Conservation (phyloP, 2,329 filamentous ascomycete genomes). For the Arthrocladium fulminans region DNA sequence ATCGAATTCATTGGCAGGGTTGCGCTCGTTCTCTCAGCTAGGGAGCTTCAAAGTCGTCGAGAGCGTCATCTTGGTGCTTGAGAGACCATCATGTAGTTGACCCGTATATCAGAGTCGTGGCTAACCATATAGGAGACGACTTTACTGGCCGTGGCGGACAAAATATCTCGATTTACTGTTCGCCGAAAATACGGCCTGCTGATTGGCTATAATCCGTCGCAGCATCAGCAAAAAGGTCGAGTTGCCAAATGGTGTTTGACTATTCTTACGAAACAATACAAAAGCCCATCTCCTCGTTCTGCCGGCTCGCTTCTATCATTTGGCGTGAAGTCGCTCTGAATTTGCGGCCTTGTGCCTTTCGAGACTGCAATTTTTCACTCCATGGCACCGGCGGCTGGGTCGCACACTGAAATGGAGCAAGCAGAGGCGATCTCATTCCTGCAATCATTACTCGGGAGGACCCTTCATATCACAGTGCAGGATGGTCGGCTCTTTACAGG, state of each 20-base stretch:
- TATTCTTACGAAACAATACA: not conserved
- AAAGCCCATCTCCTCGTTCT: no score
- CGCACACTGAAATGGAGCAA: constrained; percentile 14
- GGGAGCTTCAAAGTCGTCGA: not conserved
- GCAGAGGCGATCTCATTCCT: constrained; percentile 20
- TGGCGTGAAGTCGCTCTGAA: no score
- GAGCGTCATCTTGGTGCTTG: not conserved
- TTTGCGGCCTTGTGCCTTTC: not conserved
- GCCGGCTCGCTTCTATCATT: no score
- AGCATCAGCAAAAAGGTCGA: not conserved
- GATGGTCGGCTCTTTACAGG: constrained; percentile 70
- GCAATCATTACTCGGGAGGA: constrained; percentile 22
- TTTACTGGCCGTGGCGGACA: not conserved
- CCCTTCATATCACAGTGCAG: constrained; percentile 19
- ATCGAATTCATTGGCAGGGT: not conserved
- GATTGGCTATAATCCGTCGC: no score
- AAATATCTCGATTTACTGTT: not conserved
- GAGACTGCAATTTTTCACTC: not conserved
- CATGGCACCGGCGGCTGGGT: not conserved
- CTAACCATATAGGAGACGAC: no score
- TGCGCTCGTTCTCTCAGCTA: not conserved
- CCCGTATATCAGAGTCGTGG: not conserved
- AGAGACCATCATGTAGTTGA: not conserved
- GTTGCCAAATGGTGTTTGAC: not conserved
- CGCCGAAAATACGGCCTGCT: constrained; percentile 1